phyloP scores from a whole-genome alignment of 805 yeast genomes.

The Teunomyces atbi region DNA sequence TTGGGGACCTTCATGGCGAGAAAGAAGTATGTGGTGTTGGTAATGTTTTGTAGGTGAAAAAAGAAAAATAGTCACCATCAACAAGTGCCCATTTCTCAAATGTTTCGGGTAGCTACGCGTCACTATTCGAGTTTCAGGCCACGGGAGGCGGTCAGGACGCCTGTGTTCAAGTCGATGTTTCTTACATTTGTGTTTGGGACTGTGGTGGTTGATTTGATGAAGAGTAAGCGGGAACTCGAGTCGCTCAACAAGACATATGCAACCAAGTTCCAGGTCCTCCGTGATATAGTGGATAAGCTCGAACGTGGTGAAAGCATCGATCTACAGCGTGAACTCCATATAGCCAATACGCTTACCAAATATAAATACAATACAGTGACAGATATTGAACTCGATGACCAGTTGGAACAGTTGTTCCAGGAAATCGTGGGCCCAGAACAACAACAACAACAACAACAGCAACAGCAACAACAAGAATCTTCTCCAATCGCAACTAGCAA shows the following conservation, averaged over 20 bases:
- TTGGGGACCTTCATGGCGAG: constrained; percentile 29
- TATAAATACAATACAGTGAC: constrained; percentile 28
- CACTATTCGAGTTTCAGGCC: background rate
- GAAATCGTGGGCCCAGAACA: constrained; percentile 20
- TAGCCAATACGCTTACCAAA: constrained; percentile 44
- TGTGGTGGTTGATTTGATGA: constrained; percentile 47
- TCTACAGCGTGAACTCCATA: constrained; percentile 37
- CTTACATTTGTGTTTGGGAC: constrained; percentile 42
- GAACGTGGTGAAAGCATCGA: constrained; percentile 38
- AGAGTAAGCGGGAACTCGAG: constrained; percentile 44
- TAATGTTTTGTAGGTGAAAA: background rate
- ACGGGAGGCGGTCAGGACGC: constrained; percentile 16
- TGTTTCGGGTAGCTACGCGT: constrained; percentile 1
- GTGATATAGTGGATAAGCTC: constrained; percentile 30
- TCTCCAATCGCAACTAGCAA: constrained; percentile 8
- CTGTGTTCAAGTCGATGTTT: constrained; percentile 37
- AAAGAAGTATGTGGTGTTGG: background rate
- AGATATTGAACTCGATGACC: constrained; percentile 41
- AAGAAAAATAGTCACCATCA: background rate
- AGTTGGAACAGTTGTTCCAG: constrained; percentile 33
- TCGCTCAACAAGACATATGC: constrained; percentile 38
- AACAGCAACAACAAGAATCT: background rate
- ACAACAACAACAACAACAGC: background rate
- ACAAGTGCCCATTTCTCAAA: background rate
- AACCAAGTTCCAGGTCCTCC: constrained; percentile 31